Evolutionary conservation across 768 basidiomycete genomes (phyloP), one percentile per base, ranked within the genome.

Genomic region (Tricholoma sp.): DNA sequence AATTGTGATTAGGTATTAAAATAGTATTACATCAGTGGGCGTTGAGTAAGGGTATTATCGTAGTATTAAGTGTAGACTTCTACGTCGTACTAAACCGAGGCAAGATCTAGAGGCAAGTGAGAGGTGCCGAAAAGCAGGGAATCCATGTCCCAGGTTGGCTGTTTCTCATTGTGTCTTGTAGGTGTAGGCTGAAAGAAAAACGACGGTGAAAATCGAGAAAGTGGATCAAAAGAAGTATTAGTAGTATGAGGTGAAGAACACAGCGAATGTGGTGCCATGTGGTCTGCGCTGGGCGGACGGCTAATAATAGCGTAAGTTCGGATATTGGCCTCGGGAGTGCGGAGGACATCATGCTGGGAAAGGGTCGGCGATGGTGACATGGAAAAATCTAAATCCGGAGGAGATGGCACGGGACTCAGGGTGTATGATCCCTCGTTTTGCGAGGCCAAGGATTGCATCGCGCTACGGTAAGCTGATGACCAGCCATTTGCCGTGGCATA

Each of bases 361-460:
- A 39, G 52, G n/a, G 52, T 29, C 12, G 52, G 39, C 42, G 52
- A 53, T 44, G 52, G 52, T 18, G 52, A 53, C 29, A 53, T 18
- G 33, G 52, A 53, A 31, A 42, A 53, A 32, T 53, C 41, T 4
- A 53, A 44, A 17, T 17, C 8, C 13, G 52, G 52, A 11, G 52
- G 52, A 41, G 52, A 42, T 28, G 41, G 32, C 18, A 41, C 29
- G 4, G 39, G 11, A 4, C 33, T 33, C 9, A 53, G 29, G 11
- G 41, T 44, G n/a, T 44, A 33, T 42, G 18, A 31, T 10, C 20
- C 31, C 5, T 41, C 41, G 52, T 10, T 10, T 39, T 3, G 41
- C 52, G 44, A 18, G 12, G 9, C 52, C 39, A 17, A 4, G 9
- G n/a, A 44, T 32, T 44, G 52, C 11, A 31, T 32, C 28, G 29